A percentile compares a stretch with the other conserved stretches of the same genome.
Conservation (phyloP, 495 filamentous ascomycete species). For the Letharia lupina region DNA sequence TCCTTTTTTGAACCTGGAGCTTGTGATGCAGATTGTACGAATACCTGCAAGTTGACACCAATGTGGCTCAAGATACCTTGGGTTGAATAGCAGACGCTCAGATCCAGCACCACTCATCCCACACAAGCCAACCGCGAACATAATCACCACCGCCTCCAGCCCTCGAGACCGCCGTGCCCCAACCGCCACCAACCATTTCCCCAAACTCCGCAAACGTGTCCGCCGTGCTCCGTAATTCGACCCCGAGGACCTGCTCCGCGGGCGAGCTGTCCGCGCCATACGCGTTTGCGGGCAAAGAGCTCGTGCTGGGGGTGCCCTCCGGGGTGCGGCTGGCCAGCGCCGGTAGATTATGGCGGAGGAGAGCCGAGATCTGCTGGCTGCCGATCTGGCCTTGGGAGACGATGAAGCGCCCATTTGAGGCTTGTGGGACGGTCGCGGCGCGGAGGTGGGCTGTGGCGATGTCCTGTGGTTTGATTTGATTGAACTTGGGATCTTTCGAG, state of each 20-base stretch:
- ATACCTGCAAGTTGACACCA: too few relatives aligned
- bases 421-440: background rate
- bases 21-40: too few relatives aligned
- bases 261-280: background rate
- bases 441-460: conserved; percentile 1
- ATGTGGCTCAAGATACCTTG: too few relatives aligned
- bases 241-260: background rate
- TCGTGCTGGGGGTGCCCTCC: background rate
- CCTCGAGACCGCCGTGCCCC: background rate
- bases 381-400: background rate
- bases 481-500: too few relatives aligned
- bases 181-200: background rate
- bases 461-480: background rate
- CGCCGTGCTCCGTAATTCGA: background rate
- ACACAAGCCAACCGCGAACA: too few relatives aligned
- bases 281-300: background rate
- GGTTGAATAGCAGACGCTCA: too few relatives aligned
- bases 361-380: background rate
- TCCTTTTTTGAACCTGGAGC: too few relatives aligned
- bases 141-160: too few relatives aligned
- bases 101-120: too few relatives aligned
- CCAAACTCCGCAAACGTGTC: conserved; percentile 7
- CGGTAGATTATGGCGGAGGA: background rate
- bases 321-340: background rate
- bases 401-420: background rate